phyloP scores from a whole-genome alignment of 495 filamentous ascomycete species.

The Parathielavia appendiculata region DNA sequence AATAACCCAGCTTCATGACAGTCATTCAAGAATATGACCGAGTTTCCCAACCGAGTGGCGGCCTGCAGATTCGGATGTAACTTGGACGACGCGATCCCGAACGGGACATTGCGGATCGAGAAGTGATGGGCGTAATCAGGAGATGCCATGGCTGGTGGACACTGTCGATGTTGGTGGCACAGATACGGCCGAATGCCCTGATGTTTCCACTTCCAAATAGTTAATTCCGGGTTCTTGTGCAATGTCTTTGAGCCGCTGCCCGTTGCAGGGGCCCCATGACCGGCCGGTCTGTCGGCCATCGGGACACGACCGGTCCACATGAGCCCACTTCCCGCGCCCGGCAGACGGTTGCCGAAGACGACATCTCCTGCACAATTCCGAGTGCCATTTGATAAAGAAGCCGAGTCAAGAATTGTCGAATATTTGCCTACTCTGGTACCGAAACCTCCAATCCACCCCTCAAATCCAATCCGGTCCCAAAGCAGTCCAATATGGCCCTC shows the following conservation, averaged over 20 bases:
- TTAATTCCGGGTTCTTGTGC: not conserved
- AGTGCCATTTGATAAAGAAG: not conserved
- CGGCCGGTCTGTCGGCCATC: not conserved
- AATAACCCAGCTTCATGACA: not conserved
- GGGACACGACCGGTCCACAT: not conserved
- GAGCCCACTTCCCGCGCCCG: conserved; percentile 10
- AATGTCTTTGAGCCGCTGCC: not conserved
- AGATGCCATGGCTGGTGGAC: not conserved
- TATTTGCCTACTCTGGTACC: no score
- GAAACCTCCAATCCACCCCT: no score
- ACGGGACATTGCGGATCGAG: conserved; percentile 5
- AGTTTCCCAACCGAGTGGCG: conserved; percentile 1
- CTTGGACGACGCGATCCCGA: not conserved
- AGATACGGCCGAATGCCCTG: not conserved
- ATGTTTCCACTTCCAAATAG: not conserved
- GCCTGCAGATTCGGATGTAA: not conserved
- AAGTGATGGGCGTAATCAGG: conserved; percentile 8
- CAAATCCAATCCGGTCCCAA: not conserved
- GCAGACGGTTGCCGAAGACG: conserved; percentile 4
- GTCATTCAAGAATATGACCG: conserved; percentile 1
- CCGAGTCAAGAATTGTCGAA: not conserved
- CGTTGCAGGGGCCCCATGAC: not conserved
- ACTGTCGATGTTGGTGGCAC: not conserved
- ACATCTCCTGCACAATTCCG: not conserved
- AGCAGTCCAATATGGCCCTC: not conserved